These are phyloP conservation scores for Vicia sativa DNA, from an alignment of 306 rosid genomes.

Conservation along the genomic window DNA sequence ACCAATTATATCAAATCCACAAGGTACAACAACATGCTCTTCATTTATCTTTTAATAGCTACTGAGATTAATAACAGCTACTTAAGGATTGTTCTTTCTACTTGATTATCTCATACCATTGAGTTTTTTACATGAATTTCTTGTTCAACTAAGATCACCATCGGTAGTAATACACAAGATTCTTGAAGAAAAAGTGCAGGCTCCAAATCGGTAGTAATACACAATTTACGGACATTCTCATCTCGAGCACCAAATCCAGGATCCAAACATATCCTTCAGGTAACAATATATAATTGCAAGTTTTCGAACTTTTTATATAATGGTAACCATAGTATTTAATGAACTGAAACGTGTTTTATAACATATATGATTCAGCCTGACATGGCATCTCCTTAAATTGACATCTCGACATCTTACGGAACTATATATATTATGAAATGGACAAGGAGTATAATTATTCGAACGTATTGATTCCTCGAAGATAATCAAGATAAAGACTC, in stretches of 20 bases:
- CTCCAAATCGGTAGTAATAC: constrained; percentile 77
- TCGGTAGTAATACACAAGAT: constrained; percentile 67
- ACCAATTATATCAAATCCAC: constrained; percentile 59
- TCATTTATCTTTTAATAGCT: not conserved
- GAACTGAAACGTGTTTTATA: not conserved
- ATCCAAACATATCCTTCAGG: constrained; percentile 63
- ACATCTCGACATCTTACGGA: constrained; percentile 75
- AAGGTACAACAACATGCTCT: constrained; percentile 45
- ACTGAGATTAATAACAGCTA: too few relatives aligned
- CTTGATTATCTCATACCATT: too few relatives aligned
- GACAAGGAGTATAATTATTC: too few relatives aligned
- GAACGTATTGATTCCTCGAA: too few relatives aligned
- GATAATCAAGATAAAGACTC: too few relatives aligned
- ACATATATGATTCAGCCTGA: constrained; percentile 70
- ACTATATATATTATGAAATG: too few relatives aligned
- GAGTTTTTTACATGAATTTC: constrained; percentile 15
- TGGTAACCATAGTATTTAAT: not conserved
- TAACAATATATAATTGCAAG: constrained; percentile 28
- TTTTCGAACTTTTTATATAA: constrained; percentile 3
- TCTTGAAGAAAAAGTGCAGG: constrained; percentile 37
- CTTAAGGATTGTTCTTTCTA: too few relatives aligned
- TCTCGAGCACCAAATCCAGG: constrained; percentile 81
- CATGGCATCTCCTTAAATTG: constrained; percentile 80
- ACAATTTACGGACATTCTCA: constrained; percentile 65
- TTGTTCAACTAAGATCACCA: constrained; percentile 59